A percentile compares a stretch with the other conserved stretches of the same genome.
Evolutionary conservation across 495 filamentous ascomycete genomes (phyloP).

Genomic region (Penicillium arizonense): DNA sequence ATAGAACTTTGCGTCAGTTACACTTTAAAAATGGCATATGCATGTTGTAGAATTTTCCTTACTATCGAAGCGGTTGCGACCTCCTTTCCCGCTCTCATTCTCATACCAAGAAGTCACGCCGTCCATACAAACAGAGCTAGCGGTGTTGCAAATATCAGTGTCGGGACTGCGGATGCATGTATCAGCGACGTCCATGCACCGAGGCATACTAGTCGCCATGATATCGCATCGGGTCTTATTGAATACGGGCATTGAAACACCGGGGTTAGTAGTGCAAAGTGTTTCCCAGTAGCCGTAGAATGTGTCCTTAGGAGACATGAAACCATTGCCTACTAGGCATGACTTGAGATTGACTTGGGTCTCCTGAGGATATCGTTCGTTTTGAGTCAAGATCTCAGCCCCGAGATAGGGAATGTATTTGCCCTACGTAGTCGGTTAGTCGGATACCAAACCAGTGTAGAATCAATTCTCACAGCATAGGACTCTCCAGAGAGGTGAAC

Average conservation of each 20-base stretch:
- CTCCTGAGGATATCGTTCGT: constrained; percentile 27
- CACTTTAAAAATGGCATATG: neutral
- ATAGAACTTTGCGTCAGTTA: neutral
- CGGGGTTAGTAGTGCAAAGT: constrained; percentile 43
- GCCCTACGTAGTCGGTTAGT: constrained; percentile 23
- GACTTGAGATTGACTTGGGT: constrained; percentile 34
- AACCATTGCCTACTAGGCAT: constrained; percentile 39
- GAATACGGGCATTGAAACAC: constrained; percentile 36
- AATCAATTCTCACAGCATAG: constrained; percentile 30
- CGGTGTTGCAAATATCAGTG: constrained; percentile 26
- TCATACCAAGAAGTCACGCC: constrained; percentile 24
- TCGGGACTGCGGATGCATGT: constrained; percentile 31
- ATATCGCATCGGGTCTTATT: constrained; percentile 44
- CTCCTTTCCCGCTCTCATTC: constrained; percentile 30
- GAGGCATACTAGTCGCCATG: constrained; percentile 40
- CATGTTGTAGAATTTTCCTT: constrained; percentile 1
- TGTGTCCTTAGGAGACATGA: constrained; percentile 32
- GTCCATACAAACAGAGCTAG: constrained; percentile 27
- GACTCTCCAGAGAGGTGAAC: constrained; percentile 37
- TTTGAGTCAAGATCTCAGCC: constrained; percentile 33
- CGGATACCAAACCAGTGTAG: neutral
- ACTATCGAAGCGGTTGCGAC: constrained; percentile 44
- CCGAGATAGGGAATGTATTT: constrained; percentile 38
- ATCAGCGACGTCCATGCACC: constrained; percentile 35
- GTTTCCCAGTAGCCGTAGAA: constrained; percentile 45